A percentile compares a stretch with the other conserved stretches of the same genome.
phyloP scores from a whole-genome alignment of 176 grass and related monocot species.

The Raddia distichophylla region DNA sequence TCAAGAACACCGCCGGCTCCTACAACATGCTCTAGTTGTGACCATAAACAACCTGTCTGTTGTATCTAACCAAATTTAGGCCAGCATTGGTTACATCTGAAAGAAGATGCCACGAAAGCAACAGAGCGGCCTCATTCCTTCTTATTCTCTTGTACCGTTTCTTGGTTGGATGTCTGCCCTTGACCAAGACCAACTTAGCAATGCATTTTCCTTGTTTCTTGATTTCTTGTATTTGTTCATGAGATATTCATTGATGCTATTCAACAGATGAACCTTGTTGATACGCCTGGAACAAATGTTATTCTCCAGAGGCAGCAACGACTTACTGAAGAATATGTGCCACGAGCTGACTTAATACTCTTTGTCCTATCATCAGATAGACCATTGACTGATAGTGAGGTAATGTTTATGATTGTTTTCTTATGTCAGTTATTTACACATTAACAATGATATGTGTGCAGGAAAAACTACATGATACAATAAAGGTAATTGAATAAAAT shows the following conservation, averaged over 20 bases:
- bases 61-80: conserved; percentile 3
- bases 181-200: conserved; percentile 17
- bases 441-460: conserved; percentile 22
- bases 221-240: conserved; percentile 26
- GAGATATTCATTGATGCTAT: conserved; percentile 28
- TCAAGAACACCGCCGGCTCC: conserved; percentile 21
- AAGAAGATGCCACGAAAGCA: conserved; percentile 24
- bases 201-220: conserved; percentile 23
- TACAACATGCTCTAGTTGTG: neutral
- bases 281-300: conserved; percentile 99
- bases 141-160: conserved; percentile 13
- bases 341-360: conserved; percentile 88
- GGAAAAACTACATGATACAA: neutral
- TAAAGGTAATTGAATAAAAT: conserved; percentile 8
- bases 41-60: conserved; percentile 7
- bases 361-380: conserved; percentile 93
- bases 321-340: conserved; percentile 98
- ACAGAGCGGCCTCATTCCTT: neutral
- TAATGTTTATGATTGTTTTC: conserved; percentile 35
- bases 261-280: conserved; percentile 95
- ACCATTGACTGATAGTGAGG: conserved; percentile 93
- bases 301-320: conserved; percentile 98
- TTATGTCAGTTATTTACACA: neutral
- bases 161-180: conserved; percentile 24
- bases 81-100: conserved; percentile 23